Conservation (phyloP, 2,329 filamentous ascomycete genomes). For the Neofusicoccum cordaticola region DNA sequence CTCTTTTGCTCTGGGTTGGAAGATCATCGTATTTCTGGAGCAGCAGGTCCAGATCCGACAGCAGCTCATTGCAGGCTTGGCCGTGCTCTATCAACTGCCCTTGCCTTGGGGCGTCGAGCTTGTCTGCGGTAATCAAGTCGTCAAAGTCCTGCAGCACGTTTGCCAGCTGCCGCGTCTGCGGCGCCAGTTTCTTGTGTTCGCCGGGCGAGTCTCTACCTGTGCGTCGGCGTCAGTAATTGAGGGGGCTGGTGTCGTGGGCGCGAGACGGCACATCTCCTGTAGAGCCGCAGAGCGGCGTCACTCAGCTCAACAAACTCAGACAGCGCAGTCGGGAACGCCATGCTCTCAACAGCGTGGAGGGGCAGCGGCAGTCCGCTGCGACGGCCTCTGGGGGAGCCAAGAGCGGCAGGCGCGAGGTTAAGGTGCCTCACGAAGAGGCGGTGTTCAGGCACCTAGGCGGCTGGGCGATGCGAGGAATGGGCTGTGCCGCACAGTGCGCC, state of each 20-base stretch:
- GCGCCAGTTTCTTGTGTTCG: constrained; percentile 25
- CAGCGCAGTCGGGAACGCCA: neutral
- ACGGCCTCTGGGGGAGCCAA: neutral
- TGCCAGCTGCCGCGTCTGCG: constrained; percentile 27
- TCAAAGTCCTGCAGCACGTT: constrained; percentile 30
- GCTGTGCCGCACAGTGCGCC: neutral
- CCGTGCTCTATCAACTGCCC: constrained; percentile 25
- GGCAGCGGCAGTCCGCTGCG: neutral
- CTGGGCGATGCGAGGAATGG: neutral
- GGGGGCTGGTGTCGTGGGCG: neutral
- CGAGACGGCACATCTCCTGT: constrained; percentile 25
- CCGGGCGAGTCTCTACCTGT: constrained; percentile 30
- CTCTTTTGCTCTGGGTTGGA: constrained; percentile 28
- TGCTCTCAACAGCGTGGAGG: neutral
- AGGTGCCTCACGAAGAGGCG: neutral
- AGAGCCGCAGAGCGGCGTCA: constrained; percentile 28
- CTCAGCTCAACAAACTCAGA: constrained; percentile 25
- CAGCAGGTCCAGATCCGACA: constrained; percentile 27
- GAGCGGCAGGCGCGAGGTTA: neutral
- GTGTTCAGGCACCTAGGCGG: neutral
- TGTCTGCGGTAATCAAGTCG: constrained; percentile 25
- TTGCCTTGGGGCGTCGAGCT: constrained; percentile 23
- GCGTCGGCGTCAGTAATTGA: neutral
- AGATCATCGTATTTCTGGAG: constrained; percentile 30
- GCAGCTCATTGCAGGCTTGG: constrained; percentile 26